Evolutionary conservation across 1,284 basidiomycete species (phyloP).

Genomic region (Ustilago xerochloae): DNA sequence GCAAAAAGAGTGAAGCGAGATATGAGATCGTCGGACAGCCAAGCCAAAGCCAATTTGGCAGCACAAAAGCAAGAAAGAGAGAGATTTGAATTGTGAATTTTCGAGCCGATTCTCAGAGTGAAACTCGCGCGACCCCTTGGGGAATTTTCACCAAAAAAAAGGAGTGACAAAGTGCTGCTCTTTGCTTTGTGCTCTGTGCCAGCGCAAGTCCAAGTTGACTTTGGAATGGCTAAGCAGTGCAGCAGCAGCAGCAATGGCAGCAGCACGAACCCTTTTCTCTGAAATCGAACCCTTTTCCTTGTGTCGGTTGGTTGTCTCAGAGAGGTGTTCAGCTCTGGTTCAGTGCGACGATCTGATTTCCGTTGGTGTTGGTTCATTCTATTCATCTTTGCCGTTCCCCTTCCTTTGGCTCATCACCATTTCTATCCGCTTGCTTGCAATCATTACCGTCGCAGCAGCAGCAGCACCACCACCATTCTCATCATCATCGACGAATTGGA

Average conservation of each 20-base stretch:
- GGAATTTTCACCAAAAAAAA: not conserved
- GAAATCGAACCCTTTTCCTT: not conserved
- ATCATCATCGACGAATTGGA: no score
- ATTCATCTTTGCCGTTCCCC: not conserved
- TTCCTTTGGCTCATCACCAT: not conserved
- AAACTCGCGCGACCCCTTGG: conserved; percentile 12
- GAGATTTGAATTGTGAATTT: conserved; percentile 1
- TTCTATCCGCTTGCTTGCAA: no score
- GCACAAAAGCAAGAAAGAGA: not conserved
- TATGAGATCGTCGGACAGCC: not conserved
- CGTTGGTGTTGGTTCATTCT: not conserved
- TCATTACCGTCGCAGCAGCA: not conserved
- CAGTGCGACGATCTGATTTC: no score
- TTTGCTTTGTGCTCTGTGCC: not conserved
- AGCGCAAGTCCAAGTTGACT: not conserved
- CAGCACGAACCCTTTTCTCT: not conserved
- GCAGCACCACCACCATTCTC: no score
- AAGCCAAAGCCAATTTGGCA: no score
- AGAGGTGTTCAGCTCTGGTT: no score
- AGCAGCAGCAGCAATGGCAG: not conserved
- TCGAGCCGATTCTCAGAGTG: conserved; percentile 19
- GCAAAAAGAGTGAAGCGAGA: not conserved
- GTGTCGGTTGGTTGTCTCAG: not conserved
- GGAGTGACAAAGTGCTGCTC: not conserved
- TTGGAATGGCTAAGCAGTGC: not conserved